Base-by-base conservation (phyloP, 148 eudicot genomes). In the Silene conica region DNA sequence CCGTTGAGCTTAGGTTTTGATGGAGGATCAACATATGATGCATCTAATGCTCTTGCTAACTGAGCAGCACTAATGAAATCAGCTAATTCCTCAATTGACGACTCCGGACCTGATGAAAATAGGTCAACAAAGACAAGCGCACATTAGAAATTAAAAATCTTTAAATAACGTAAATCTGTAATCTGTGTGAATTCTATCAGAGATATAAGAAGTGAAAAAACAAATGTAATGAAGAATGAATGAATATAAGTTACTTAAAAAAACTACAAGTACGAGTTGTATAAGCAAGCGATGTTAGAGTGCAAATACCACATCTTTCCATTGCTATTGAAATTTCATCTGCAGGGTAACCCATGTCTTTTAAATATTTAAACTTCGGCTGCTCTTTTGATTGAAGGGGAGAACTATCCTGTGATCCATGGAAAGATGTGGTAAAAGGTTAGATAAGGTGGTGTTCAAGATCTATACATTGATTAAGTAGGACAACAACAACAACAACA, bases 31-130 rank as follows among this genome's bases (percentile, higher is more conserved):
- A 76, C 83, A 41, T 81, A 81, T 18, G 67, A 78, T 2, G 73
- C 67, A 77, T 86, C 89, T 57, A 77, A 84, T 19, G 83, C 88
- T 82, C 87, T 86, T 22, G 96, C 89, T 80, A 86, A 59, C 80
- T 90, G 97, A 59, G 98, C 98, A 77, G 93, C 98, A 60, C 61
- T 77, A 61, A 95, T 81, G 48, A 86, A 88, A 76, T 92, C 91
- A 15, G 93, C 82, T 19, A 95, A 79, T 48, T 82, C 90, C 23
- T 67, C 83, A 38, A 88, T 21, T 16, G 97, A 81, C n/a, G 97
- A 85, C 15, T 85, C 83, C 46, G 92, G 86, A 48, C 98, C 97
- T 92, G 83, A 68, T 78, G 31, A 54, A 15, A 26, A 41, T 38
- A 18, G 18, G 43, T 23, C n/a, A 16, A 71, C 15, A 55, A 8